A percentile compares a stretch with the other conserved stretches of the same genome.
phyloP scores from a whole-genome alignment of 2,329 filamentous ascomycete genomes.

The Aspergillus candidus region DNA sequence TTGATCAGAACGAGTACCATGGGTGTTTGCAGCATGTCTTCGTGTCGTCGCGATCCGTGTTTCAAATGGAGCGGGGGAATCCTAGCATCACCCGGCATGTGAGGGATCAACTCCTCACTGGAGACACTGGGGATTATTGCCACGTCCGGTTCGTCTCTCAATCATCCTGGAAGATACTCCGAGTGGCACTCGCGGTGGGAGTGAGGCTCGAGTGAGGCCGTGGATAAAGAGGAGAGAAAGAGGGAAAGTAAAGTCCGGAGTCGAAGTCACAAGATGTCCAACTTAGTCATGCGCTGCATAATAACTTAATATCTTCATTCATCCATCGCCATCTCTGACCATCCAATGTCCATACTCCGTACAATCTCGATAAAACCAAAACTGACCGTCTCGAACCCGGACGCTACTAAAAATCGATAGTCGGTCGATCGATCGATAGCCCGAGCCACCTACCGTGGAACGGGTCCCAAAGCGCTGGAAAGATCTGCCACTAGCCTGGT shows the following conservation, averaged over 20 bases:
- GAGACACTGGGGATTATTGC: neutral
- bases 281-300: too few relatives aligned
- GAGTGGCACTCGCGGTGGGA: neutral
- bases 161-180: neutral
- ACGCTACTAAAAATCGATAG: conserved; percentile 10
- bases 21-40: conserved; percentile 4
- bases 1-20: conserved; percentile 2
- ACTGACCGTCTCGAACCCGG: neutral
- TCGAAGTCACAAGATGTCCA: too few relatives aligned
- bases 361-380: neutral
- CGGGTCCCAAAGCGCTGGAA: conserved; percentile 6
- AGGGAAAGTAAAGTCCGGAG: too few relatives aligned
- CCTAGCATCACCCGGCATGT: conserved; percentile 12
- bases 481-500: conserved; percentile 5
- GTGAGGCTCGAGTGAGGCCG: too few relatives aligned
- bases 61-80: conserved; percentile 7
- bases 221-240: too few relatives aligned
- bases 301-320: too few relatives aligned
- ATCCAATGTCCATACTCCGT: neutral
- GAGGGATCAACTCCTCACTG: conserved; percentile 10
- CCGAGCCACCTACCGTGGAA: neutral
- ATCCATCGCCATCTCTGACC: neutral
- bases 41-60: conserved; percentile 2
- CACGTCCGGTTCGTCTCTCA: neutral
- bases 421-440: conserved; percentile 11